phyloP scores from a whole-genome alignment of 352 stramenopile species.

The Globisporangium takayamanum region DNA sequence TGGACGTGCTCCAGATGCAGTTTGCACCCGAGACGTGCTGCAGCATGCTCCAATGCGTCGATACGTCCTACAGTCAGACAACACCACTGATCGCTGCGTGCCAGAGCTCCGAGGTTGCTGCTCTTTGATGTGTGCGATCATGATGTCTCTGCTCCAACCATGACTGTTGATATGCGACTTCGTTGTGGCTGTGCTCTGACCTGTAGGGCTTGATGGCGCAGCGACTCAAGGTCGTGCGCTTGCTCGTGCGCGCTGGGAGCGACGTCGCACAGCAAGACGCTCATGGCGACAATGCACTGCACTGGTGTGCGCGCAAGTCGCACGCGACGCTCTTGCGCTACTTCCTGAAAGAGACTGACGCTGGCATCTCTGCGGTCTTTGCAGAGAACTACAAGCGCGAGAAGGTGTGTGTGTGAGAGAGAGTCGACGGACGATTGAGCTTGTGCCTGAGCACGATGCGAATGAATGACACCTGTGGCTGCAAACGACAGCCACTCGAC shows the following conservation, averaged over 20 bases:
- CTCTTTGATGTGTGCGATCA: neutral
- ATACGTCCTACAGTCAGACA: constrained; percentile 43
- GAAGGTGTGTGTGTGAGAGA: constrained; percentile 21
- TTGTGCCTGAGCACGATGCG: too few species aligned
- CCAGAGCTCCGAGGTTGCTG: constrained; percentile 26
- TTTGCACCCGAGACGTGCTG: constrained; percentile 24
- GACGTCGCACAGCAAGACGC: constrained; percentile 39
- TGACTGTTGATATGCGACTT: neutral
- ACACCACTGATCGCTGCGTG: constrained; percentile 60
- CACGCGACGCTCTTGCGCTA: constrained; percentile 43
- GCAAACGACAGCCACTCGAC: constrained; percentile 32
- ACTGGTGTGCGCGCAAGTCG: constrained; percentile 61
- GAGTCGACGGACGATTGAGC: too few species aligned
- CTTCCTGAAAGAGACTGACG: constrained; percentile 55
- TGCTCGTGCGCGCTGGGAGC: constrained; percentile 39
- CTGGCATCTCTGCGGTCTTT: constrained; percentile 31
- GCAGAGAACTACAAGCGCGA: constrained; percentile 52
- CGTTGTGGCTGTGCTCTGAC: neutral
- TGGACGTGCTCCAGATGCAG: constrained; percentile 28
- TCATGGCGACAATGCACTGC: constrained; percentile 58
- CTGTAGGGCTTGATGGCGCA: constrained; percentile 26
- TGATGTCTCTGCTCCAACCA: neutral
- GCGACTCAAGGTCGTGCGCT: constrained; percentile 39
- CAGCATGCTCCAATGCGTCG: constrained; percentile 31
- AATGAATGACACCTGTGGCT: neutral